Evolutionary conservation across 2,329 filamentous ascomycete genomes (phyloP).

Genomic region (Xylariomycetidae sp.): DNA sequence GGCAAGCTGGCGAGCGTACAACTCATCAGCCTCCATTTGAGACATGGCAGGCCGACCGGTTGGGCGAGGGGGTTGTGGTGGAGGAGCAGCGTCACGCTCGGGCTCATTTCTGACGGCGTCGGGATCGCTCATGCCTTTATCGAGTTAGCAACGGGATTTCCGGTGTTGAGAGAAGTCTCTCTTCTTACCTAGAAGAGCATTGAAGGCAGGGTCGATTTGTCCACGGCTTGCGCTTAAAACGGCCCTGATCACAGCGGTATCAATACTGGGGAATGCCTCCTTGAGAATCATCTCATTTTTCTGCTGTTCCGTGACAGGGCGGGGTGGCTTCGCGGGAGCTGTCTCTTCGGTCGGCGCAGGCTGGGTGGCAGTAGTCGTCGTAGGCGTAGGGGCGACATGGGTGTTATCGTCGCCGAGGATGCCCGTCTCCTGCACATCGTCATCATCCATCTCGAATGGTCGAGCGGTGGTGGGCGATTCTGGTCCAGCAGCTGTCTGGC

Average conservation of each 20-base stretch:
- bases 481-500: slow-evolving; percentile 37
- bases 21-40: slow-evolving; percentile 86
- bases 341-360: slow-evolving; percentile 33
- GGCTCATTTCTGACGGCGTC: slow-evolving; percentile 55
- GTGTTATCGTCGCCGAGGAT: slow-evolving; percentile 39
- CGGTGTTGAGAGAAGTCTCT: neutral
- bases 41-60: slow-evolving; percentile 58
- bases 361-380: slow-evolving; percentile 29
- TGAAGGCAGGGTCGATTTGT: slow-evolving; percentile 88
- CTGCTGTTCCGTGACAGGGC: slow-evolving; percentile 74
- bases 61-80: slow-evolving; percentile 76
- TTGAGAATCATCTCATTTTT: slow-evolving; percentile 84
- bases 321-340: slow-evolving; percentile 74
- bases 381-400: slow-evolving; percentile 20
- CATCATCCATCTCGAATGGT: slow-evolving; percentile 66
- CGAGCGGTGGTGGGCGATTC: slow-evolving; percentile 63
- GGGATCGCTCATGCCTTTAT: slow-evolving; percentile 71
- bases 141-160: slow-evolving; percentile 10
- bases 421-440: slow-evolving; percentile 60
- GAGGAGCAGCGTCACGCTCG: slow-evolving; percentile 56
- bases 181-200: slow-evolving; percentile 79
- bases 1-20: slow-evolving; percentile 86
- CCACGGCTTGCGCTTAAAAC: slow-evolving; percentile 82
- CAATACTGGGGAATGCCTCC: slow-evolving; percentile 88
- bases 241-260: slow-evolving; percentile 76